Evolutionary conservation across 2,329 filamentous ascomycete species (phyloP), one percentile per base, ranked within the genome.

Genomic region (Knoxdaviesia capensis): DNA sequence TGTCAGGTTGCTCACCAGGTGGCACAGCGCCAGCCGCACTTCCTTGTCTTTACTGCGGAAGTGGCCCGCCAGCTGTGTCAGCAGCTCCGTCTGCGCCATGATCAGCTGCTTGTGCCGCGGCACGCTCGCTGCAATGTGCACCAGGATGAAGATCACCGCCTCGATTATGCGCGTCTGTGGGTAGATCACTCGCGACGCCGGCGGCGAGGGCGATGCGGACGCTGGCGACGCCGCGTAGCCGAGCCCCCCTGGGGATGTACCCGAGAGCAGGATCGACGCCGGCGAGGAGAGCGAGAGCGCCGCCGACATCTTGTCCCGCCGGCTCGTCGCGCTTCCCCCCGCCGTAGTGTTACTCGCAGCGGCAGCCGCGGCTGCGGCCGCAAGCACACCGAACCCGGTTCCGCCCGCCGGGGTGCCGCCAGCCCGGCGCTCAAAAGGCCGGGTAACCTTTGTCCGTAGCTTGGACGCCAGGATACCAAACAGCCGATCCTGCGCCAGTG

Each of bases 51-150:
- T 70, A 57, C 85, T 83, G 38, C 65, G 71, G 51, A 90, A 81
- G 43, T 93, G 77, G 10, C 73, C 72, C 6, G 79, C 69, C 39
- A 94, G 65, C 39, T 80, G 70, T 51, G 71, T 75, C 45, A 96
- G 66, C 5, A 96, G 64, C 8, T 80, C 71, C 2, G 74, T 79
- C 56, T 94, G 86, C 3, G 76, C 68, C 41, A 92, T 74, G 7
- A 93, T 66, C 10, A 84, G 61, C 52, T 87, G 77, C 43, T 85
- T 76, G 57, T 94, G 85, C 31, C 73, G 70, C 3, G 85, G 76
- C 8, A 77, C 66, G 48, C 84, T 84, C 7, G 87, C 88, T 11
- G 86, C 85, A 51, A 96, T 75, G 60, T 96, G 86, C 9, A 90
- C 79, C 40, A 96, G 67, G 44, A 94, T 77, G 54, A 77, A 90